Conservation (phyloP, 2,329 filamentous ascomycete species). For the Apiospora marii region DNA sequence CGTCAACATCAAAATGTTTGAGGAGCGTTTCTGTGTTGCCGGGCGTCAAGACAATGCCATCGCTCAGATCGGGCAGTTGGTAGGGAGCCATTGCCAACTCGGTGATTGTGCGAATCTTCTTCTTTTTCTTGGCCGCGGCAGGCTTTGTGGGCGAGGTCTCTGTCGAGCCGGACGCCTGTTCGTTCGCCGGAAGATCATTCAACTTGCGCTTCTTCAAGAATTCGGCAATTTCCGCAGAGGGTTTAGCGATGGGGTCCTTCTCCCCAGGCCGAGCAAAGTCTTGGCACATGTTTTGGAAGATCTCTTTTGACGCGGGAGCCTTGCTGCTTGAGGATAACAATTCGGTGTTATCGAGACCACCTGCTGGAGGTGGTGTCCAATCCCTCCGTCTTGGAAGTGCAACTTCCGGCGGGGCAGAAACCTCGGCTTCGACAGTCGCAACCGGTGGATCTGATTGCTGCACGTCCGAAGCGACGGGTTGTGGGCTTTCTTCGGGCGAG, state of each 20-base stretch:
- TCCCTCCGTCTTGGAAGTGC: conserved; percentile 65
- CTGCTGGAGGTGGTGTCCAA: conserved; percentile 70
- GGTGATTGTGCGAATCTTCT: conserved; percentile 80
- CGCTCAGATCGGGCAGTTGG: conserved; percentile 45
- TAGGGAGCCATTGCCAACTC: conserved; percentile 79
- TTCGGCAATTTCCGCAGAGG: conserved; percentile 30
- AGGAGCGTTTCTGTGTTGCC: conserved; percentile 49
- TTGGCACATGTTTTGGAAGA: conserved; percentile 55
- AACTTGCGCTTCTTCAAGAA: conserved; percentile 63
- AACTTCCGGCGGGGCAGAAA: conserved; percentile 40
- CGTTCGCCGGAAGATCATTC: conserved; percentile 55
- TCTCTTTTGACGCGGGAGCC: conserved; percentile 33
- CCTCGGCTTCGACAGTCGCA: neutral
- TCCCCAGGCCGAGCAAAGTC: conserved; percentile 49
- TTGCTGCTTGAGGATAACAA: conserved; percentile 39
- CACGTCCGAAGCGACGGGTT: neutral
- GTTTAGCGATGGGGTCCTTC: neutral
- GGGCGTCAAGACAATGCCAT: conserved; percentile 32
- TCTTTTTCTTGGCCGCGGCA: conserved; percentile 61
- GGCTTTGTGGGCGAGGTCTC: conserved; percentile 49
- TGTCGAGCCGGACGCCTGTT: conserved; percentile 35
- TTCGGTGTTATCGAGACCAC: conserved; percentile 44
- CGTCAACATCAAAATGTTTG: conserved; percentile 52
- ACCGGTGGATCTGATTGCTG: neutral
- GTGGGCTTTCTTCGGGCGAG: conserved; percentile 7